phyloP scores from a whole-genome alignment of 2,329 filamentous ascomycete species.

The Neurospora sp. region DNA sequence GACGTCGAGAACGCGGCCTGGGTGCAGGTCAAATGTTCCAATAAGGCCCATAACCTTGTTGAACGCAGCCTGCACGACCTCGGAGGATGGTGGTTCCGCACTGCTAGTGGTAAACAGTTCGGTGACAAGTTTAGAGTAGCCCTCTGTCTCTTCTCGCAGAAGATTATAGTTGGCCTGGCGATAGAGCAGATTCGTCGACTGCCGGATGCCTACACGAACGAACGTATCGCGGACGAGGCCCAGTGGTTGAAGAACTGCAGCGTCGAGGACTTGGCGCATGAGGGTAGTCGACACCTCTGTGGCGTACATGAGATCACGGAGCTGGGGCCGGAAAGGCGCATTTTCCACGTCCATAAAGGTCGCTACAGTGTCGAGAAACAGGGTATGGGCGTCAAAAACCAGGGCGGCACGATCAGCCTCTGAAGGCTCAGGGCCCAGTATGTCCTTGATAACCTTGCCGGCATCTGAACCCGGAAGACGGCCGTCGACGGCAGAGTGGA shows the following conservation, averaged over 20 bases:
- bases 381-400: slow-evolving; percentile 51
- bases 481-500: slow-evolving; percentile 62
- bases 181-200: slow-evolving; percentile 87
- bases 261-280: slow-evolving; percentile 78
- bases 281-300: slow-evolving; percentile 61
- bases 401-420: slow-evolving; percentile 40
- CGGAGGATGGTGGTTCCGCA: slow-evolving; percentile 60
- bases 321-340: slow-evolving; percentile 32
- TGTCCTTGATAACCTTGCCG: slow-evolving; percentile 62
- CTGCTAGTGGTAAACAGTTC: slow-evolving; percentile 88
- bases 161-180: slow-evolving; percentile 96
- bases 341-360: slow-evolving; percentile 66
- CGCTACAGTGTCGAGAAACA: slow-evolving; percentile 77
- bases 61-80: slow-evolving; percentile 75
- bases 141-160: slow-evolving; percentile 88
- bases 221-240: slow-evolving; percentile 82
- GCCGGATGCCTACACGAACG: slow-evolving; percentile 69
- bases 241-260: slow-evolving; percentile 61
- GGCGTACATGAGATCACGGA: slow-evolving; percentile 60
- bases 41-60: slow-evolving; percentile 90
- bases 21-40: slow-evolving; percentile 92
- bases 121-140: slow-evolving; percentile 91
- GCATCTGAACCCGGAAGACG: slow-evolving; percentile 58
- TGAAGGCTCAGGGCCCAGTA: slow-evolving; percentile 49
- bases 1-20: slow-evolving; percentile 87